These are phyloP conservation scores for Candida endomychidarum DNA, from an alignment of 805 yeast genomes.

Conservation along the genomic window DNA sequence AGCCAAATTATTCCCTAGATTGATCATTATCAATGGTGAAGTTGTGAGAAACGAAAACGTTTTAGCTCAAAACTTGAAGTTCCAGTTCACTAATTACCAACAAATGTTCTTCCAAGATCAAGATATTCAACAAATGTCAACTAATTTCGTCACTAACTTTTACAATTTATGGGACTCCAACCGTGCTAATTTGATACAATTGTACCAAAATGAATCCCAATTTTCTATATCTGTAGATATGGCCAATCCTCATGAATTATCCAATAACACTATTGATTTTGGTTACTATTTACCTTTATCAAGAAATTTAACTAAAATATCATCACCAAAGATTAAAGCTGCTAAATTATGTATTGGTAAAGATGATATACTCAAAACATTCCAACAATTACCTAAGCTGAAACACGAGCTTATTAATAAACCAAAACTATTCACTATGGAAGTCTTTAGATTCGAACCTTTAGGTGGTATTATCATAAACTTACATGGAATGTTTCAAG, in stretches of 20 bases:
- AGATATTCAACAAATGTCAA: constrained; percentile 66
- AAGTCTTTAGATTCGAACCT: constrained; percentile 68
- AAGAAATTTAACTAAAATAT: constrained; percentile 70
- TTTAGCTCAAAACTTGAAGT: constrained; percentile 47
- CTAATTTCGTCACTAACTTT: constrained; percentile 76
- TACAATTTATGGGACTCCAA: constrained; percentile 80
- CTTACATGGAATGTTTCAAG: constrained; percentile 84
- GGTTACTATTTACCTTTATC: constrained; percentile 71
- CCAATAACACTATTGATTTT: constrained; percentile 36
- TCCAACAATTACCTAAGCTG: constrained; percentile 72
- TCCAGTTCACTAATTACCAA: constrained; percentile 57
- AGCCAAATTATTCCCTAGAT: constrained; percentile 72
- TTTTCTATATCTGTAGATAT: constrained; percentile 81
- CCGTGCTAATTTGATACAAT: constrained; percentile 62
- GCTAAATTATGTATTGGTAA: constrained; percentile 67
- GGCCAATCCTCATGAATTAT: constrained; percentile 50
- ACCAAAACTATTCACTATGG: constrained; percentile 73
- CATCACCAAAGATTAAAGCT: constrained; percentile 53
- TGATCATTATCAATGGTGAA: constrained; percentile 75
- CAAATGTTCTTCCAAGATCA: constrained; percentile 79
- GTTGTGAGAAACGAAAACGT: constrained; percentile 72
- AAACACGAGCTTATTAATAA: constrained; percentile 64
- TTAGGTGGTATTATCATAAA: constrained; percentile 75
- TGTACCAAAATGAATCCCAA: constrained; percentile 82
- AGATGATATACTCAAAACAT: constrained; percentile 58